Evolutionary conservation across 1,139 yeast genomes (phyloP).

Genomic region (Taphrina flavorubra): DNA sequence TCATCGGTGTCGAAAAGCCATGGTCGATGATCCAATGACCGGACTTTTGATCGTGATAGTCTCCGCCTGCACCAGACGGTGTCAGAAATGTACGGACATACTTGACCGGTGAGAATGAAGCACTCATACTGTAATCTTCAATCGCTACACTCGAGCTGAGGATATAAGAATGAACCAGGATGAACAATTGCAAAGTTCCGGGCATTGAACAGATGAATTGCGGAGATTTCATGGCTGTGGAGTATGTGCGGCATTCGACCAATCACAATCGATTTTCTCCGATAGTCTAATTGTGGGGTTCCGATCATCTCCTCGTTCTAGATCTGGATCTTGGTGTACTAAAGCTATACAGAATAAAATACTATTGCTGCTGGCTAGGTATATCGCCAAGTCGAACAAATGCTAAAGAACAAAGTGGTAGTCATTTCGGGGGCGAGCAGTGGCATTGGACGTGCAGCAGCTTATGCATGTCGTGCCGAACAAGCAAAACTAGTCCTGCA

Average conservation of each 20-base stretch:
- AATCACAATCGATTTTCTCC: constrained; percentile 5
- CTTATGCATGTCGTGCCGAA: constrained; percentile 50
- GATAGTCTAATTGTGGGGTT: not conserved
- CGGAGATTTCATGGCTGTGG: not conserved
- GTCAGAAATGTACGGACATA: constrained; percentile 56
- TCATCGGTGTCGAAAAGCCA: constrained; percentile 32
- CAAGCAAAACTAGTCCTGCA: constrained; percentile 49
- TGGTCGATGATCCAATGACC: constrained; percentile 55
- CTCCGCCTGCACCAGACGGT: constrained; percentile 59
- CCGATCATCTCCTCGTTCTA: not conserved
- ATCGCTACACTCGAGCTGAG: no score
- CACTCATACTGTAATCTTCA: not conserved
- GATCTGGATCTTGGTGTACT: no score
- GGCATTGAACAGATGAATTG: constrained; percentile 5
- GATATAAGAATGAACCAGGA: no score
- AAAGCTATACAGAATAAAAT: no score
- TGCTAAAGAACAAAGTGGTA: constrained; percentile 44
- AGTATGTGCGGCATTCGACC: not conserved
- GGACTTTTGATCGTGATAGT: constrained; percentile 58
- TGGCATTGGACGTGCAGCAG: constrained; percentile 55
- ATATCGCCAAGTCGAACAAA: not conserved
- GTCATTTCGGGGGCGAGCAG: constrained; percentile 56
- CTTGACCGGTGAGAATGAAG: constrained; percentile 49
- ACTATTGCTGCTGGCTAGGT: no score
- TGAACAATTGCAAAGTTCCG: not conserved